Evolutionary conservation across 176 grass and related monocot species (phyloP).

Genomic region (barley (Hordeum vulgare)): DNA sequence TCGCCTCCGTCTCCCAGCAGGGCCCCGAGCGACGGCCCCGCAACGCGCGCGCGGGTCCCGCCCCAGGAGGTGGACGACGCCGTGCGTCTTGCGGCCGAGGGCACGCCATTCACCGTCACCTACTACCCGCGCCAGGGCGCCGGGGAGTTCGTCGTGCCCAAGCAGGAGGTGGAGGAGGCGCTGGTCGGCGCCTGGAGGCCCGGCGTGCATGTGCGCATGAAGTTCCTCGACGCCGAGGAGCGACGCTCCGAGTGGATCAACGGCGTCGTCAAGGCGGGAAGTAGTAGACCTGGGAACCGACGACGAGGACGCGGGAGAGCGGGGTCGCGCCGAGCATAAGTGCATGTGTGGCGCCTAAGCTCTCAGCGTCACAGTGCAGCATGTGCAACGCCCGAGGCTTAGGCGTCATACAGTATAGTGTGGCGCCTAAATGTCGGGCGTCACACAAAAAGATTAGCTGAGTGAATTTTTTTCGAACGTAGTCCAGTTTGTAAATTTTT

Average conservation of each 20-base stretch:
- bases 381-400: no score
- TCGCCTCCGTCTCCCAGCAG: background rate
- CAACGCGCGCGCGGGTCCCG: constrained; percentile 33
- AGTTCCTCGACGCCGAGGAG: constrained; percentile 40
- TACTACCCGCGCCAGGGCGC: constrained; percentile 50
- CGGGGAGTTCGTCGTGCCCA: constrained; percentile 58
- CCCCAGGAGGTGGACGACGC: constrained; percentile 41
- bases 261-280: constrained; percentile 35
- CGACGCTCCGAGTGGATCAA: constrained; percentile 23
- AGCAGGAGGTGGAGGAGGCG: constrained; percentile 36
- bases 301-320: no score
- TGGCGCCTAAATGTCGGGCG: no score
- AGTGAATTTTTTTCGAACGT: no score
- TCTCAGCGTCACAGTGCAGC: no score
- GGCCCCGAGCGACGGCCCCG: background rate
- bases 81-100: constrained; percentile 24
- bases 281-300: no score
- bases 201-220: constrained; percentile 39
- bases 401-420: no score
- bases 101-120: constrained; percentile 36
- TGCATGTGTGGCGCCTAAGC: no score
- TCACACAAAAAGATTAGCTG: no score
- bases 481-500: no score
- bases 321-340: no score
- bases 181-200: background rate